These are phyloP conservation scores for Ceratocystis huliohia DNA, from an alignment of 2,329 filamentous ascomycete genomes.

Conservation along the genomic window DNA sequence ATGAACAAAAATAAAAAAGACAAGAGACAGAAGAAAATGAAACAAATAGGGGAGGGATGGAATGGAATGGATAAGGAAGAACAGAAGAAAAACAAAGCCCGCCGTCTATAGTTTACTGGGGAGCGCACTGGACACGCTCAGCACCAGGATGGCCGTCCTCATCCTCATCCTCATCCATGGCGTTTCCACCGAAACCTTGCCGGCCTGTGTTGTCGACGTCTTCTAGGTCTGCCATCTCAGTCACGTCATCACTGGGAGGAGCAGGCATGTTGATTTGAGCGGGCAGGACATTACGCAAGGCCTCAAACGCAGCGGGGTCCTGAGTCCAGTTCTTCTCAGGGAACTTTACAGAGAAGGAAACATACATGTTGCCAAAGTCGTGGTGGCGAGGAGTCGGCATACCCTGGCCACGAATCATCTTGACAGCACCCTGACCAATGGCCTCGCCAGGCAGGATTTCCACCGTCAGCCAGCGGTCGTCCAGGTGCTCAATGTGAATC, in stretches of 20 bases:
- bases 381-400: constrained; percentile 96
- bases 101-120: constrained; percentile 49
- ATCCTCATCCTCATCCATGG: constrained; percentile 58
- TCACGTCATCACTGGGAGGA: constrained; percentile 76
- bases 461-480: constrained; percentile 91
- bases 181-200: constrained; percentile 50
- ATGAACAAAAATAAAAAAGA: neutral
- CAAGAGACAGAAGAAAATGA: neutral
- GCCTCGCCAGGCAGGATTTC: constrained; percentile 90
- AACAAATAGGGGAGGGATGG: neutral
- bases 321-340: constrained; percentile 62
- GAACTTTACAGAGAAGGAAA: constrained; percentile 97
- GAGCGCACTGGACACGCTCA: constrained; percentile 76
- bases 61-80: neutral
- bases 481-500: constrained; percentile 88
- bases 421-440: constrained; percentile 83
- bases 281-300: constrained; percentile 76
- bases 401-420: constrained; percentile 89
- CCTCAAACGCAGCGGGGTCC: constrained; percentile 57
- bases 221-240: constrained; percentile 76
- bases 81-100: constrained; percentile 7
- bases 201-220: constrained; percentile 60
- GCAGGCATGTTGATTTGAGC: constrained; percentile 47
- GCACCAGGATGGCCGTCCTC: constrained; percentile 61
- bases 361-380: constrained; percentile 89